Evolutionary conservation across 164 flowering plant genomes (phyloP).

Genomic region (Litsea cubeba): DNA sequence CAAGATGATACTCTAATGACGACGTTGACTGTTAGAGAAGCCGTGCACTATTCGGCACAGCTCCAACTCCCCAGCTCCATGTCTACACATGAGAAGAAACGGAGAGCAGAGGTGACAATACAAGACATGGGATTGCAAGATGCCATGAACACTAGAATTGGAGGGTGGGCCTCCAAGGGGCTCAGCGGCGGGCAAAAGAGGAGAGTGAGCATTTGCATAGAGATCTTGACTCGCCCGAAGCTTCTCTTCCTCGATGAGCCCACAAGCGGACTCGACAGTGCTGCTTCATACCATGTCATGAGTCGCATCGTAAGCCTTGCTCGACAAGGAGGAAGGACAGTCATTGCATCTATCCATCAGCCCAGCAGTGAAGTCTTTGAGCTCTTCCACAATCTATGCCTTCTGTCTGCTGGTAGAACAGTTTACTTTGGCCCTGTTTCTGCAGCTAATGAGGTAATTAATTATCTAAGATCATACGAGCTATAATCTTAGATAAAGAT

Average conservation of each 20-base stretch:
- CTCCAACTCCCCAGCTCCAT: constrained; percentile 52
- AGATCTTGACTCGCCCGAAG: constrained; percentile 49
- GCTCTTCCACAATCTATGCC: constrained; percentile 51
- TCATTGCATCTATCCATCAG: constrained; percentile 67
- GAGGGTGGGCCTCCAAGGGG: constrained; percentile 51
- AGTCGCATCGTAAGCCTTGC: constrained; percentile 27
- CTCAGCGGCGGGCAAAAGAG: constrained; percentile 63
- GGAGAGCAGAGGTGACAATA: constrained; percentile 47
- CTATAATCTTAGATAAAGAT: background rate
- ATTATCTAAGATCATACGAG: background rate
- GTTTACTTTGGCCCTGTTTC: constrained; percentile 56
- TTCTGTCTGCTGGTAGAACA: constrained; percentile 56
- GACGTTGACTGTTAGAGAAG: constrained; percentile 56
- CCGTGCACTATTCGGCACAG: constrained; percentile 55
- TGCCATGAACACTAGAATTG: constrained; percentile 46
- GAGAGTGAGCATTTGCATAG: constrained; percentile 55
- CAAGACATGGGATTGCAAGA: constrained; percentile 60
- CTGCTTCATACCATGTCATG: constrained; percentile 55
- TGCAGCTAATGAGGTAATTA: constrained; percentile 36
- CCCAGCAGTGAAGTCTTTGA: constrained; percentile 64
- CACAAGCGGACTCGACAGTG: constrained; percentile 68
- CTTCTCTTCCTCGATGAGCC: constrained; percentile 73
- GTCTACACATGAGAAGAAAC: constrained; percentile 34
- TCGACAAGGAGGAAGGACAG: constrained; percentile 36
- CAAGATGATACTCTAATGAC: constrained; percentile 52